Evolutionary conservation across 169 alveolate genomes (phyloP).

Genomic region (Plasmodium berghei): DNA sequence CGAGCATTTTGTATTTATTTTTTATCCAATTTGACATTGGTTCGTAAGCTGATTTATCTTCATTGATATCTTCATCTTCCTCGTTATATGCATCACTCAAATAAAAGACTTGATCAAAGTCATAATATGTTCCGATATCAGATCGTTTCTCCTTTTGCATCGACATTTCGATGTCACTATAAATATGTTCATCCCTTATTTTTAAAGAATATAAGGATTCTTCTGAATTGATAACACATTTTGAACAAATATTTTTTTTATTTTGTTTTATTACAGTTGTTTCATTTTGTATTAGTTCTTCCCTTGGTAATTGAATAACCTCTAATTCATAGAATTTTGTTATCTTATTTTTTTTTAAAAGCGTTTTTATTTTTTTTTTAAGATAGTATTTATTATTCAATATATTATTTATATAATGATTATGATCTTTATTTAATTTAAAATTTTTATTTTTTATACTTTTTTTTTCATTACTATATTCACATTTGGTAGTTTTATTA

Average conservation of each 20-base stretch:
- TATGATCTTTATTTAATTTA: not conserved
- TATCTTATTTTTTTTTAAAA: slow-evolving; percentile 12
- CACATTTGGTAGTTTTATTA: too few relatives aligned
- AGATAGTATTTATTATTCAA: slow-evolving; percentile 38
- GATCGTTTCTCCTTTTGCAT: not conserved
- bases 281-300: slow-evolving; percentile 3
- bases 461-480: too few relatives aligned
- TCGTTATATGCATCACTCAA: not conserved
- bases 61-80: not conserved
- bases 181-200: slow-evolving; percentile 7
- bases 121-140: slow-evolving; percentile 38
- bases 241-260: too few relatives aligned
- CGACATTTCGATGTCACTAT: not conserved
- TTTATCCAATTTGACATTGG: not conserved
- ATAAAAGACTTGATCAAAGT: slow-evolving; percentile 25
- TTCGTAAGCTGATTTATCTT: not conserved
- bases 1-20: slow-evolving; percentile 38
- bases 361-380: slow-evolving; percentile 56
- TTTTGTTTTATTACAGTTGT: not conserved
- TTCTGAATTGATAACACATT: slow-evolving; percentile 14
- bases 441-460: too few relatives aligned
- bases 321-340: not conserved
- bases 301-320: slow-evolving; percentile 21
- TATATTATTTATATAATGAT: not conserved
- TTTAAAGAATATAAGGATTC: slow-evolving; percentile 29